phyloP scores from a whole-genome alignment of 2,329 filamentous ascomycete species.

The Colletotrichum tabaci region DNA sequence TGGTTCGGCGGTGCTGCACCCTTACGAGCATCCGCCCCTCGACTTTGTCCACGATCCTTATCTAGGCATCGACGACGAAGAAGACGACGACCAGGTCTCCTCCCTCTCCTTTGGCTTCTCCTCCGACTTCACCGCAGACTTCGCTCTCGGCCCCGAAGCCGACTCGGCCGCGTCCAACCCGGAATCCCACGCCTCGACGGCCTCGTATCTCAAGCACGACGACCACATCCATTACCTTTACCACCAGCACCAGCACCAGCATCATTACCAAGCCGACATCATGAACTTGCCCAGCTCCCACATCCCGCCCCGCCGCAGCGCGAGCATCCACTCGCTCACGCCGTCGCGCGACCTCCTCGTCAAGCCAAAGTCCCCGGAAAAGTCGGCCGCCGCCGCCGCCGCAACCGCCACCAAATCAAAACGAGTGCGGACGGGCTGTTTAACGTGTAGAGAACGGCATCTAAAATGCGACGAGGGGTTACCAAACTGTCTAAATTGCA shows the following conservation, averaged over 20 bases:
- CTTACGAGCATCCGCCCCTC: slow-evolving; percentile 41
- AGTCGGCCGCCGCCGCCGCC: slow-evolving; percentile 36
- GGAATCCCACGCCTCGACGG: not conserved
- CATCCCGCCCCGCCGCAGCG: slow-evolving; percentile 42
- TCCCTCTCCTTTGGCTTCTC: slow-evolving; percentile 47
- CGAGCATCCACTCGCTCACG: slow-evolving; percentile 41
- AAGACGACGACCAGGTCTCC: slow-evolving; percentile 40
- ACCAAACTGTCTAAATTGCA: slow-evolving; percentile 81
- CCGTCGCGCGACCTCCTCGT: slow-evolving; percentile 39
- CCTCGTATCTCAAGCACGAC: slow-evolving; percentile 42
- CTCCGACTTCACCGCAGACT: slow-evolving; percentile 31
- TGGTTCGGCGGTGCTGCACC: slow-evolving; percentile 51
- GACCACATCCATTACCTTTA: slow-evolving; percentile 45
- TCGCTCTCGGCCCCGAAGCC: slow-evolving; percentile 23
- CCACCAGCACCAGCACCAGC: slow-evolving; percentile 42
- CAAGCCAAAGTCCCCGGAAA: slow-evolving; percentile 37
- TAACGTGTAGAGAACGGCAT: slow-evolving; percentile 91
- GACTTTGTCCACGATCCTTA: slow-evolving; percentile 36
- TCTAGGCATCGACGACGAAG: slow-evolving; percentile 30
- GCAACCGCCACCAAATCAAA: slow-evolving; percentile 74
- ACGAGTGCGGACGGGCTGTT: slow-evolving; percentile 88
- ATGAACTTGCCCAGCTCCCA: slow-evolving; percentile 44
- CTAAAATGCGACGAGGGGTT: slow-evolving; percentile 88
- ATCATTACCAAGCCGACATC: slow-evolving; percentile 48
- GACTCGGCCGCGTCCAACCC: slow-evolving; percentile 13